Percentiles rank a stretch among this genome's conserved stretches.
These are phyloP conservation scores for Rubia balearica DNA, from an alignment of 305 asterid species.

Conservation along the genomic window DNA sequence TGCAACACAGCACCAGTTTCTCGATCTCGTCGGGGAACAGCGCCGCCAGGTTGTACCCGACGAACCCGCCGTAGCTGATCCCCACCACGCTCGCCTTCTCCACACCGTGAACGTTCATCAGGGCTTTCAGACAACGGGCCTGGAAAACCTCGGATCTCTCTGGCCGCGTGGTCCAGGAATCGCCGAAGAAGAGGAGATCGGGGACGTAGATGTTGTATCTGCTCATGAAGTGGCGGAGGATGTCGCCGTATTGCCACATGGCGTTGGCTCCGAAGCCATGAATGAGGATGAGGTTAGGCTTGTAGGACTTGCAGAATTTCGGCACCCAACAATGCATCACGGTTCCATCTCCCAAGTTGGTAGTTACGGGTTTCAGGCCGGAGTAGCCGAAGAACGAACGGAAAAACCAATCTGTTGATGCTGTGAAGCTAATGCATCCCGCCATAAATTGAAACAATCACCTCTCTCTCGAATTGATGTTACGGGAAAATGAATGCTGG, in stretches of 20 bases:
- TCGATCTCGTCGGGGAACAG: conserved; percentile 61
- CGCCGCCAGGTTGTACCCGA: conserved; percentile 71
- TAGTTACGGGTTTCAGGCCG: conserved; percentile 56
- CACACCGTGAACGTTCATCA: conserved; percentile 58
- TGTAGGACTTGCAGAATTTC: conserved; percentile 30
- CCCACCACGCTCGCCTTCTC: conserved; percentile 58
- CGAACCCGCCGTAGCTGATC: conserved; percentile 85
- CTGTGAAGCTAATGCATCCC: conserved; percentile 68
- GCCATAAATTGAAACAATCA: conserved; percentile 26
- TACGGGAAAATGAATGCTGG: not conserved
- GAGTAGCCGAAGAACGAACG: conserved; percentile 65
- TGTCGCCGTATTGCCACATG: conserved; percentile 93
- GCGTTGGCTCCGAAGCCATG: conserved; percentile 98
- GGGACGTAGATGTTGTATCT: conserved; percentile 45
- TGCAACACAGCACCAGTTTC: conserved; percentile 71
- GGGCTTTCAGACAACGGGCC: conserved; percentile 65
- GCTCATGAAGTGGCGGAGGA: conserved; percentile 65
- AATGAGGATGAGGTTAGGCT: conserved; percentile 61
- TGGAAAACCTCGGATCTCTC: conserved; percentile 75
- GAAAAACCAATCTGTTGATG: conserved; percentile 63
- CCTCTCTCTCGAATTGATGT: not conserved
- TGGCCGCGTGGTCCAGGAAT: conserved; percentile 42
- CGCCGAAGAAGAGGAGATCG: conserved; percentile 8
- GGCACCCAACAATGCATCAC: conserved; percentile 85
- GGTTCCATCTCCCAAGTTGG: conserved; percentile 65